Base-by-base conservation (phyloP, 2,329 filamentous ascomycete species). In the Aspergillus sp. region DNA sequence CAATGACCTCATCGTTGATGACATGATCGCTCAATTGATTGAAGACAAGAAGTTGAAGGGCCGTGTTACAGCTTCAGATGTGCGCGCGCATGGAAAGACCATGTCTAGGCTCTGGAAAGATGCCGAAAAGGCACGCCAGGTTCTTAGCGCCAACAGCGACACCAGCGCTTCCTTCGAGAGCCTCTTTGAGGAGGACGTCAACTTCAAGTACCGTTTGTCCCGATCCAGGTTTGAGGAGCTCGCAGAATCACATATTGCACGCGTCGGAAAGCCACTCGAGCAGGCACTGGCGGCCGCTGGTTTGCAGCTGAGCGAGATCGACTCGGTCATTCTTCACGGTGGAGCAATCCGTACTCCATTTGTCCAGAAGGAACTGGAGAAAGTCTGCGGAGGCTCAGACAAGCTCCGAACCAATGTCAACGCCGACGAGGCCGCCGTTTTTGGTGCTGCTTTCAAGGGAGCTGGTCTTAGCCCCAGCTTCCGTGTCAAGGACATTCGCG, bases 381-480 rank as follows among this genome's bases (percentile, higher is more conserved):
- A 87, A 64, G 78, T 91, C 48, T 85, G 89, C 54, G 91, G 91
- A 43, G 86, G 84, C 19, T 79, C 88, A 7, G 87, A 90, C 55
- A 97, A 96, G 82, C 84, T 99, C 62, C 90, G 93, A 66, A 91
- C 89, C 72, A 99, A 96, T 71, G 95, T 99, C 74, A 99, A 99
- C 80, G 91, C 94, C 11, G 95, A 99, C 72, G 95, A 99, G 79
- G 91, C 95, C 25, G 95, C 95, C 54, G 95, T 96, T 9, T 96
- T 98, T 76, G 95, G 95, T 70, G 94, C 95, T 59, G 93, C 91
- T 30, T 98, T 99, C 84, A 92, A 93, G 74, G 95, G 92, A 54
- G 95, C 95, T 56, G 88, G 92, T 69, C 84, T 99, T 61, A 97
- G 92, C 79, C 93, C 94, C 46, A 94, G 91, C 75, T 99, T 99